Conservation (phyloP, 345 rosid species). For the Ailanthus altissimus region DNA sequence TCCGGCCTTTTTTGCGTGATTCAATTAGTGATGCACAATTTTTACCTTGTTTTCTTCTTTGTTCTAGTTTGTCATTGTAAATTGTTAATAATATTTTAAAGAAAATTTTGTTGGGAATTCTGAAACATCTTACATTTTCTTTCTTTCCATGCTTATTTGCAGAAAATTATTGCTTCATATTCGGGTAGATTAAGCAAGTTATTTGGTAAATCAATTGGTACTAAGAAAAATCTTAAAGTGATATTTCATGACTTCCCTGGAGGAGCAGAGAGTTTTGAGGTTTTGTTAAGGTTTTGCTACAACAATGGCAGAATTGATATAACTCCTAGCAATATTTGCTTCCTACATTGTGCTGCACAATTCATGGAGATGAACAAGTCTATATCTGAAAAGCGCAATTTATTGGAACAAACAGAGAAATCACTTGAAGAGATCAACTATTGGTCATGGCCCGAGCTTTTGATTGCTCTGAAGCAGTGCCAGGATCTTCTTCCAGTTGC, state of each 20-base stretch:
- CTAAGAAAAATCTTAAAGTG: constrained; percentile 54
- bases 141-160: constrained; percentile 30
- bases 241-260: constrained; percentile 90
- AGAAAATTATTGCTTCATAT: constrained; percentile 63
- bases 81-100: not conserved
- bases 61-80: not conserved
- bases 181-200: constrained; percentile 66
- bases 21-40: not conserved
- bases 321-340: constrained; percentile 53
- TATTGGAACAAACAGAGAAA: constrained; percentile 61
- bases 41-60: not conserved
- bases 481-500: constrained; percentile 44
- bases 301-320: constrained; percentile 51
- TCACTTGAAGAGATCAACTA: constrained; percentile 59
- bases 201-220: constrained; percentile 53
- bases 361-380: constrained; percentile 68
- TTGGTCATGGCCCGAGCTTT: constrained; percentile 85
- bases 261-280: constrained; percentile 75
- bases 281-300: constrained; percentile 80
- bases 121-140: constrained; percentile 14
- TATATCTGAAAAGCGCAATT: constrained; percentile 37
- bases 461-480: constrained; percentile 66
- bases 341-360: constrained; percentile 66
- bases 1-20: not conserved
- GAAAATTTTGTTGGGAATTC: not conserved